phyloP scores from a whole-genome alignment of 139 green algal genomes.

The Closterium sp. region DNA sequence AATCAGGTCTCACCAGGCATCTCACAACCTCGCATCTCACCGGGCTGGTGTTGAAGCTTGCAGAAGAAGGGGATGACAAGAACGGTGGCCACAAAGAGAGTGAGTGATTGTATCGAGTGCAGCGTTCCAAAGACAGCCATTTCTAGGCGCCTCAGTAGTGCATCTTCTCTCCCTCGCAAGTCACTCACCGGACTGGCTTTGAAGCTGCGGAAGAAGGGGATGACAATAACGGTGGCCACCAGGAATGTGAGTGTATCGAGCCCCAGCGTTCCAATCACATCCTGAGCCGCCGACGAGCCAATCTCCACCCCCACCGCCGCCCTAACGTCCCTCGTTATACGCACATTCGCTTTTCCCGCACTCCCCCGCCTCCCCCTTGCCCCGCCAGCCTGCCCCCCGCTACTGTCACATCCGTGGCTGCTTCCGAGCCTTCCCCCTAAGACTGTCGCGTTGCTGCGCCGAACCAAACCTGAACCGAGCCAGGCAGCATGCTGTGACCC shows the following conservation, averaged over 20 bases:
- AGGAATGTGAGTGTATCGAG: conserved; percentile 88
- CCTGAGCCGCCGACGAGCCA: conserved; percentile 7
- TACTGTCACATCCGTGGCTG: background rate
- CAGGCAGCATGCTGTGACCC: too few species aligned
- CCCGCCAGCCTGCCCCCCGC: background rate
- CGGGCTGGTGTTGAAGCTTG: conserved; percentile 75
- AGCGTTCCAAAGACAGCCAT: conserved; percentile 58
- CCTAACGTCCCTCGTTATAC: background rate
- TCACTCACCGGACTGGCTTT: conserved; percentile 75
- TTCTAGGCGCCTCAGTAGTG: too few species aligned
- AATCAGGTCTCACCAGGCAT: too few species aligned
- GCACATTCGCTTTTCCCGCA: background rate
- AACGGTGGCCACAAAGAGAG: conserved; percentile 84
- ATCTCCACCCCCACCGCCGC: background rate
- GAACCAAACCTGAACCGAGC: background rate
- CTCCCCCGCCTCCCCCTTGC: background rate
- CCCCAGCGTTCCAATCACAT: conserved; percentile 61
- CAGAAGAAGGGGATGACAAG: conserved; percentile 88
- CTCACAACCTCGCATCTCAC: conserved; percentile 61
- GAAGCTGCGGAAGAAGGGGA: conserved; percentile 84
- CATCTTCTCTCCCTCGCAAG: too few species aligned
- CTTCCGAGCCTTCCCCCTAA: background rate
- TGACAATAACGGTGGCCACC: conserved; percentile 80
- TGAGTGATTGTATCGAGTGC: conserved; percentile 83
- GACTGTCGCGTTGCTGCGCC: background rate